Evolutionary conservation across 139 green algal species (phyloP), one percentile per base, ranked within the genome.

Genomic region (Yamagishiella unicocca): DNA sequence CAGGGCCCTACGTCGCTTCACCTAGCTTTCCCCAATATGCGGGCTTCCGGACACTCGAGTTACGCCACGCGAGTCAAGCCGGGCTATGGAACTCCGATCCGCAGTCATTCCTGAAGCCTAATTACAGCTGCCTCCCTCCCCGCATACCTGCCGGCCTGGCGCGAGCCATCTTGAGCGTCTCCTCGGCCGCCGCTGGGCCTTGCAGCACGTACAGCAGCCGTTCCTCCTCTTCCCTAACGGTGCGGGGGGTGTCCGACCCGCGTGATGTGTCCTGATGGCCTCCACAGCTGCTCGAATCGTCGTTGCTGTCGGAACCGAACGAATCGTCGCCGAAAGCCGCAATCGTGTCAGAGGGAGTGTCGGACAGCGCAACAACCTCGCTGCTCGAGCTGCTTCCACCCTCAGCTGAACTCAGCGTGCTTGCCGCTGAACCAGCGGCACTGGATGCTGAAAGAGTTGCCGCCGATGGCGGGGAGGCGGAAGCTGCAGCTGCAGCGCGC

Each of bases 201-300:
- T 86, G 80, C 61, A 86, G 61, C 31, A 43, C 80, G 4, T n/a
- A 46, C 64, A 86, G 80, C 64, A 86, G 31, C 31, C 80, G 80
- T 64, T 86, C 80, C 66, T 86, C 80, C 62, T 86, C 80, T 64
- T 86, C 80, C 43, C 80, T 46, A 21, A 43, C 80, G 0, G 80
- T 86, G 31, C 43, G 62, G 22, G 80, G 80, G 43, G 64, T 42
- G 9, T 45, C 42, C n/a, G 42, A n/a, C 43, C 50, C n/a, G 2
- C 80, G 42, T 2, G 80, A 86, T 2, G 80, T 86, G 43, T 86
- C 80, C 62, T 85, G 79, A 31, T 85, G 79, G 33, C 62, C 80
- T 6, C 42, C 2, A 14, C 62, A 45, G 61, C 79, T 76, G 61
- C 42, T 33, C 0, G 40, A 25, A 22, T 86, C 80, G 10, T 86